Percentiles rank a stretch among this genome's conserved stretches.
phyloP scores from a whole-genome alignment of 169 alveolate genomes.

The Cryptosporidium xiaoi region DNA sequence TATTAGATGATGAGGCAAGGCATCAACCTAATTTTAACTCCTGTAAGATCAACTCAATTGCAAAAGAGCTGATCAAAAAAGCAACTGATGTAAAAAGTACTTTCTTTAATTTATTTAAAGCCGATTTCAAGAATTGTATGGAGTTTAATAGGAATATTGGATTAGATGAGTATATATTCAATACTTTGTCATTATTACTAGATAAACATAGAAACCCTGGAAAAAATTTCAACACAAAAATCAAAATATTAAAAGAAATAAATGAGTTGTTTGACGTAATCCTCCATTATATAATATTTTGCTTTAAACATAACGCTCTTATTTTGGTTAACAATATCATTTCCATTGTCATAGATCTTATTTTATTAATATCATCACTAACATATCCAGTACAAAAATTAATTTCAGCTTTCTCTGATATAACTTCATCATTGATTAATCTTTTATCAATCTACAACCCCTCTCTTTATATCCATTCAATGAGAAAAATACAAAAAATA shows the following conservation, averaged over 20 bases:
- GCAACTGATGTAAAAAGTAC: too few species aligned
- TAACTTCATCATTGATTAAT: constrained; percentile 9
- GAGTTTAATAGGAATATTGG: too few species aligned
- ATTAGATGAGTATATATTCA: too few species aligned
- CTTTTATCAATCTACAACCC: neutral
- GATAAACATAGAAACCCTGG: too few species aligned
- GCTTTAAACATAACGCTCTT: neutral
- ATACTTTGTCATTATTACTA: too few species aligned
- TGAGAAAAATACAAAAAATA: constrained; percentile 22
- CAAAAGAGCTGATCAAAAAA: too few species aligned
- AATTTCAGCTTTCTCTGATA: constrained; percentile 1
- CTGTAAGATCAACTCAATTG: too few species aligned
- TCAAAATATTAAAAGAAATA: neutral
- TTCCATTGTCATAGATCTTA: constrained; percentile 34
- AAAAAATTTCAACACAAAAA: neutral
- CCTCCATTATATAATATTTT: constrained; percentile 2
- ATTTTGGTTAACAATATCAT: neutral
- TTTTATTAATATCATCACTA: constrained; percentile 11
- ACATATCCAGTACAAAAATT: constrained; percentile 11
- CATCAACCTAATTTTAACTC: too few species aligned
- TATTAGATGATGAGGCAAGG: too few species aligned
- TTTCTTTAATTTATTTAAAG: too few species aligned
- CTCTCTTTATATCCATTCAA: constrained; percentile 26
- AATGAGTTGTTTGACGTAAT: neutral
- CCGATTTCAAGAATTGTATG: too few species aligned